These are phyloP conservation scores for Dryadomyces quercus-mongolicae DNA, from an alignment of 2,329 filamentous ascomycete genomes.

Conservation along the genomic window DNA sequence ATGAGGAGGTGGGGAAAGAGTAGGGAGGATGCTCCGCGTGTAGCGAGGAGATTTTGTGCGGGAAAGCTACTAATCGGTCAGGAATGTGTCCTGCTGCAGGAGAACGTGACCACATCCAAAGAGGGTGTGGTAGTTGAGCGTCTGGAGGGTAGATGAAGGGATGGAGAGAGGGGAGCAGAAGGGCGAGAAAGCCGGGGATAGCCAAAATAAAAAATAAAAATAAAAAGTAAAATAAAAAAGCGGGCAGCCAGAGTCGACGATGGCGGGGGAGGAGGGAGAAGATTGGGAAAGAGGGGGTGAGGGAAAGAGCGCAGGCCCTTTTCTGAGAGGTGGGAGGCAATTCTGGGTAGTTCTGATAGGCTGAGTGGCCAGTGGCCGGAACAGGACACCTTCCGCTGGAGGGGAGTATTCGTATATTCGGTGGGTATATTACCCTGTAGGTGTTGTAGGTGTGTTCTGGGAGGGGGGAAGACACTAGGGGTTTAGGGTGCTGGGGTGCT, in stretches of 20 bases:
- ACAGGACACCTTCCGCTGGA: not conserved
- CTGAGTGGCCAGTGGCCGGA: not conserved
- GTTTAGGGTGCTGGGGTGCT: not conserved
- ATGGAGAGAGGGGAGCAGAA: not conserved
- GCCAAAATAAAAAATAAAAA: constrained; percentile 2
- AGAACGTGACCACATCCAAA: not conserved
- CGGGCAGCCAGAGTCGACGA: constrained; percentile 8
- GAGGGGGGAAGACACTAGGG: too few relatives aligned
- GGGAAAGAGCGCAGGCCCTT: not conserved
- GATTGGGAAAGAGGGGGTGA: constrained; percentile 1
- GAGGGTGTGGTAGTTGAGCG: not conserved
- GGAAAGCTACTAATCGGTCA: constrained; percentile 2
- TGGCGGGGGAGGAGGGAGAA: constrained; percentile 7
- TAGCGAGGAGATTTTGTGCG: not conserved
- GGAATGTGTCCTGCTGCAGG: not conserved
- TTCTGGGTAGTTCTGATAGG: constrained; percentile 6
- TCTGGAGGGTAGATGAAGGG: not conserved
- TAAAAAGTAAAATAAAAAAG: constrained; percentile 5
- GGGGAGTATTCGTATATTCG: too few relatives aligned
- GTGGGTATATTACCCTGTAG: too few relatives aligned
- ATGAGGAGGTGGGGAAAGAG: constrained; percentile 8
- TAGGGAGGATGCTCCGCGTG: not conserved
- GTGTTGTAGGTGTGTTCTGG: too few relatives aligned
- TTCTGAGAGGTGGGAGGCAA: constrained; percentile 3
- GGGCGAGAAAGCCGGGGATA: not conserved